Conservation (phyloP, 495 filamentous ascomycete genomes). For the Aspergillus leporis region DNA sequence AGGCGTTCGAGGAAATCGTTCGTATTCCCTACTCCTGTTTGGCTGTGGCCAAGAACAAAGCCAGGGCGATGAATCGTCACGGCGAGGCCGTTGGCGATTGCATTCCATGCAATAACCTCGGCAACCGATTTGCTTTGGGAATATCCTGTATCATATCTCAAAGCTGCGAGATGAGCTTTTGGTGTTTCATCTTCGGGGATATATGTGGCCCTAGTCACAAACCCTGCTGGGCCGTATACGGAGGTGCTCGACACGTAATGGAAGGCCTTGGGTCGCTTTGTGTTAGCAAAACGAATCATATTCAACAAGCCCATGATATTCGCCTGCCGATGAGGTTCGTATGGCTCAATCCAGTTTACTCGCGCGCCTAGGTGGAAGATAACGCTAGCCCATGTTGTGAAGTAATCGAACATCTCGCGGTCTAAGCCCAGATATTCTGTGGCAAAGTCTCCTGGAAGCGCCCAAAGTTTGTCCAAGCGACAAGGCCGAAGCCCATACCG, state of each 20-base stretch:
- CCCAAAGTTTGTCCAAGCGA: not conserved
- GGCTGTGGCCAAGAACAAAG: not conserved
- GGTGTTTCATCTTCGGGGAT: slow-evolving; percentile 10
- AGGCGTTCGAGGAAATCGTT: not conserved
- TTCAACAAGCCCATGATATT: slow-evolving; percentile 11
- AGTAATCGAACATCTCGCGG: not conserved
- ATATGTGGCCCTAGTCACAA: not conserved
- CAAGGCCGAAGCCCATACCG: not conserved
- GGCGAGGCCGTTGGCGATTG: not conserved
- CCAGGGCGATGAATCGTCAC: not conserved
- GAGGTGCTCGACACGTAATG: slow-evolving; percentile 16
- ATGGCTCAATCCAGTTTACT: slow-evolving; percentile 15
- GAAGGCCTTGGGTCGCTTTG: slow-evolving; percentile 11
- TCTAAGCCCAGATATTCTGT: not conserved
- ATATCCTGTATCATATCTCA: slow-evolving; percentile 9
- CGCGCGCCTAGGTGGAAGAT: slow-evolving; percentile 18
- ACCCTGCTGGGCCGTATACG: slow-evolving; percentile 9
- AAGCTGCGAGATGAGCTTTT: not conserved
- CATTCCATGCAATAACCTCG: slow-evolving; percentile 2
- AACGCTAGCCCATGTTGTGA: slow-evolving; percentile 11
- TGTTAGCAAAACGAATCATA: slow-evolving; percentile 9
- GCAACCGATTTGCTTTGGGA: not conserved
- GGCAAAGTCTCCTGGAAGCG: slow-evolving; percentile 6
- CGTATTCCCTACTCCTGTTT: not conserved
- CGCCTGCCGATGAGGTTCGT: slow-evolving; percentile 6